Base-by-base conservation (phyloP, 2,329 filamentous ascomycete genomes). In the Coniochaeta hoffmannii region DNA sequence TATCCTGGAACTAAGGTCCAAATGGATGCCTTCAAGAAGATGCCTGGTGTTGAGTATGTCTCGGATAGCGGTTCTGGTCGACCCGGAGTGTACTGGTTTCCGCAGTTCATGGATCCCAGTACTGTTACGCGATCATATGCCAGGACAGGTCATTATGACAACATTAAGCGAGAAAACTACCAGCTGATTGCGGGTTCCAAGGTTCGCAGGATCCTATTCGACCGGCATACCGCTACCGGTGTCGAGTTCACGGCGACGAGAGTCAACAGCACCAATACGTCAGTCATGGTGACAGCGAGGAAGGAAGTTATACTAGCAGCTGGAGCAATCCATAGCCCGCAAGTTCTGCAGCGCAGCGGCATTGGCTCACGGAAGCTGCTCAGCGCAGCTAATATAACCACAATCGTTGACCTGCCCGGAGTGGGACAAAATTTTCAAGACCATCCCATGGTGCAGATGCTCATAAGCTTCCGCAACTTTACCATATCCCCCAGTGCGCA, bases 261-360 rank as follows among this genome's bases (percentile, higher is more conserved):
- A 15, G 56, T 54, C 24, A 56, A 54, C 19, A 50, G 11, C 52
- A 9, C 26, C 26, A 66, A 68, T 53, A 38, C 56, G n/a, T 64
- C 64, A 4, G 41, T 28, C 3, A 3, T 28, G 3, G 41, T 46
- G 19, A 71, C 59, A 10, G 69, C 62, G 58, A 38, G 53, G 8
- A 46, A 66, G 54, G 83, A 87, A 60, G 74, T 86, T 10, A 75
- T 88, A 34, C 65, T 88, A 2, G 77, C 78, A 4, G 82, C 81
- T 1, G 85, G 85, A 0, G 77, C 74, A 26, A 69, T 80, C 41
- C 76, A 78, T 63, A 82, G 78, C 9, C 84, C 77, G 4, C 81
- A 79, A 66, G 69, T 83, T 14, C 74, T 80, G n/a, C 83, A 87
- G 59, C 69, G 85, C 1, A 85, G 81, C 0, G 83, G 84, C 0